Percentiles rank a stretch among this genome's conserved stretches.
phyloP scores from a whole-genome alignment of 169 alveolate species.

The Cryptosporidium meleagridis region DNA sequence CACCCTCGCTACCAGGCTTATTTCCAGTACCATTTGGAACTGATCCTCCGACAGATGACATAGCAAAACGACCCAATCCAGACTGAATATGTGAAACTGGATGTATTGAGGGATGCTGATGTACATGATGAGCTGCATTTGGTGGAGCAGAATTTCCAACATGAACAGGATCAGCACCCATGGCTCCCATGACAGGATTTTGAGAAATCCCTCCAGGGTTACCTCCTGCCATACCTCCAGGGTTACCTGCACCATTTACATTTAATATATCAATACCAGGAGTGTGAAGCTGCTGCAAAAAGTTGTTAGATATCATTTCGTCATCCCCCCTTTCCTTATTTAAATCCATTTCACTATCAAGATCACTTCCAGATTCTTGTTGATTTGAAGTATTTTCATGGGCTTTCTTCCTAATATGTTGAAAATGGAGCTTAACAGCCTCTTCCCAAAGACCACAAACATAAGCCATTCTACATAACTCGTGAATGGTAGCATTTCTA shows the following conservation, averaged over 20 bases:
- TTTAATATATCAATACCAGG: conserved; percentile 49
- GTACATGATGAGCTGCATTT: background rate
- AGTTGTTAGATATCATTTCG: conserved; percentile 45
- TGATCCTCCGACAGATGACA: conserved; percentile 21
- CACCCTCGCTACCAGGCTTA: conserved; percentile 1
- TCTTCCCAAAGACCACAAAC: conserved; percentile 78
- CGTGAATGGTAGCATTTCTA: conserved; percentile 77
- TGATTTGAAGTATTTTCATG: conserved; percentile 62
- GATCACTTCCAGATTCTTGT: conserved; percentile 71
- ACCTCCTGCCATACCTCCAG: conserved; percentile 10
- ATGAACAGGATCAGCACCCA: conserved; percentile 60
- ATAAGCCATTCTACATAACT: conserved; percentile 74
- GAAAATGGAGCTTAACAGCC: conserved; percentile 74
- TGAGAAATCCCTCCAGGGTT: background rate
- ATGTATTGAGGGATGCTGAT: conserved; percentile 39
- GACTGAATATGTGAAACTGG: conserved; percentile 17
- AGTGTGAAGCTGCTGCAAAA: conserved; percentile 47
- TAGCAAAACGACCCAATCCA: conserved; percentile 26
- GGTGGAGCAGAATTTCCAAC: conserved; percentile 1
- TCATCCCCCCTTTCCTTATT: conserved; percentile 65
- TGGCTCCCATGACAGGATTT: conserved; percentile 41
- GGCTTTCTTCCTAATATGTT: conserved; percentile 70
- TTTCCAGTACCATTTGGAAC: conserved; percentile 3
- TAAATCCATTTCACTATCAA: conserved; percentile 69
- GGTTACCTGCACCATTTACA: conserved; percentile 22